Conservation (phyloP, 352 stramenopile species). For the Phytophthora pistaciae region DNA sequence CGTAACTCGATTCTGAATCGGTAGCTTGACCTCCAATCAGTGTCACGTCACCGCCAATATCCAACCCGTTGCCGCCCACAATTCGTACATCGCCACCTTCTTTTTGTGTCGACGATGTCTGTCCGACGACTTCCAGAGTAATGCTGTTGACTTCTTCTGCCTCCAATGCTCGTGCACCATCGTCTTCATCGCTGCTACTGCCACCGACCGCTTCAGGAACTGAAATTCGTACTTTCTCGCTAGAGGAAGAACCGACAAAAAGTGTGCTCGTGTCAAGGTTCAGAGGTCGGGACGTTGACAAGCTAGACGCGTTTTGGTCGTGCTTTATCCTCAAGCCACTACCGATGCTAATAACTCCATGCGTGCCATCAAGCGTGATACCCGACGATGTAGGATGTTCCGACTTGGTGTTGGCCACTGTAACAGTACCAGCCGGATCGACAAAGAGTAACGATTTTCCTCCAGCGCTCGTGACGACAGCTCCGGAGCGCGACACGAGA, state of each 20-base stretch:
- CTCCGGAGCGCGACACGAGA: conserved; percentile 72
- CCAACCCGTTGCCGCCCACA: conserved; percentile 55
- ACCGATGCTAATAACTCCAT: conserved; percentile 51
- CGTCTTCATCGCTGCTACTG: conserved; percentile 11
- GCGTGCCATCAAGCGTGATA: conserved; percentile 57
- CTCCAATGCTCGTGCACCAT: conserved; percentile 24
- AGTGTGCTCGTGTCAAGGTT: conserved; percentile 59
- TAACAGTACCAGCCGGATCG: conserved; percentile 61
- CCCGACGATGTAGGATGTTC: conserved; percentile 56
- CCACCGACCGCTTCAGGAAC: conserved; percentile 14
- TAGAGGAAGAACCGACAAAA: conserved; percentile 25
- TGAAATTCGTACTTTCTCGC: conserved; percentile 36
- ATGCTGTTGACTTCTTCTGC: conserved; percentile 33
- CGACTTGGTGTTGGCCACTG: conserved; percentile 49
- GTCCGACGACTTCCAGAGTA: conserved; percentile 59
- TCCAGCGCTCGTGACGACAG: conserved; percentile 68
- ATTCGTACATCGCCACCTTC: conserved; percentile 67
- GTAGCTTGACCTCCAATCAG: conserved; percentile 53
- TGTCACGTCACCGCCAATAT: conserved; percentile 55
- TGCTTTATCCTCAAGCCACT: conserved; percentile 50
- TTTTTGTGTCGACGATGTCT: conserved; percentile 55
- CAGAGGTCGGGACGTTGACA: conserved; percentile 53
- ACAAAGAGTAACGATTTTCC: conserved; percentile 69
- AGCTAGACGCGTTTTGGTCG: conserved; percentile 49
- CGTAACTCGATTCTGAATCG: conserved; percentile 38